Base-by-base conservation (phyloP, 352 stramenopile species). In the Phytopythium cucurbitacearum region DNA sequence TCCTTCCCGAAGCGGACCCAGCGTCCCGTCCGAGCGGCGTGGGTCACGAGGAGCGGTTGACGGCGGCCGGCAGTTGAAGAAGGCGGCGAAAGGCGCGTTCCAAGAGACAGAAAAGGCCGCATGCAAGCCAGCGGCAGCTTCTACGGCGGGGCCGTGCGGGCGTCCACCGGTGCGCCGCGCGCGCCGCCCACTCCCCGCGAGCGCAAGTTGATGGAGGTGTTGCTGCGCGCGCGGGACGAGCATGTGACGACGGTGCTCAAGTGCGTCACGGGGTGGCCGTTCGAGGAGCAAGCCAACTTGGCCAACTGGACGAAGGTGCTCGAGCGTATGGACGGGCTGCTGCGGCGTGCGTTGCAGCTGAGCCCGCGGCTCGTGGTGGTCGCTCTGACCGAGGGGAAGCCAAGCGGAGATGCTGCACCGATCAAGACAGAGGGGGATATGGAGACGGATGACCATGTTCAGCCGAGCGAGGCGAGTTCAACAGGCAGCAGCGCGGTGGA, bases 211-310 rank as follows among this genome's bases (percentile, higher is more conserved):
- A 71, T 91, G 38, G 71, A 91, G 28, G 57, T 89, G 35, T 48
- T 95, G 4, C 57, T 87, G 38, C 64, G 77, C 13, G 69, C 71
- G 12, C 56, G 69, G 3, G 66, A 77, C 4, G 52, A 62, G 53
- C 73, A 69, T 4, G 60, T 95, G 28, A 59, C 65, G 39, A 70
- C 72, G 34, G 54, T 92, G 45, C 60, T 95, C 41, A 76, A 76
- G 55, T 90, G 76, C 13, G 63, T 93, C 12, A 73, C 75, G 10
- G 76, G 78, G 7, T 95, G 85, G 85, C 76, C 81, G 16, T 84
- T 90, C 59, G 85, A 95, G 64, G 76, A 69, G 13, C 85, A 91
- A 49, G 85, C 81, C 21, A 85, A 91, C 50, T 50, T 93, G 34
- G 67, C 67, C 16, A 89, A 89, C 55, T 95, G 85, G 80, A 57